These are phyloP conservation scores for Lachancea meyersii DNA, from an alignment of 805 yeast genomes.

Conservation along the genomic window DNA sequence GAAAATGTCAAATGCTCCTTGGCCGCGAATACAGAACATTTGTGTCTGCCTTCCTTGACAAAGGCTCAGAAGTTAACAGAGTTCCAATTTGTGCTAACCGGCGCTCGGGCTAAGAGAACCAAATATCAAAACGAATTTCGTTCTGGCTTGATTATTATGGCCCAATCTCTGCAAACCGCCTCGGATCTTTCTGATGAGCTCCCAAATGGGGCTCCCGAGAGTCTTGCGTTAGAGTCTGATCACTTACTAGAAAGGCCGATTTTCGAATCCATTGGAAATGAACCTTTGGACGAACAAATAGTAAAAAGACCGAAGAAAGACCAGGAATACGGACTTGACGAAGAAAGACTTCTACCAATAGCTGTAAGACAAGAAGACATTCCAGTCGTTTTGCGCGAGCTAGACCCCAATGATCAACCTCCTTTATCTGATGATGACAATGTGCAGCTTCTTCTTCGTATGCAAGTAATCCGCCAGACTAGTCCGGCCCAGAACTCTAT, in stretches of 20 bases:
- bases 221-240: slow-evolving; percentile 65
- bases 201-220: slow-evolving; percentile 40
- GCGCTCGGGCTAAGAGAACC: slow-evolving; percentile 83
- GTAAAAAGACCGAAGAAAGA: slow-evolving; percentile 36
- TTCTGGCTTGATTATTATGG: slow-evolving; percentile 70
- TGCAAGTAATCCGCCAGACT: slow-evolving; percentile 56
- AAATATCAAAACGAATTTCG: slow-evolving; percentile 69
- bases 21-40: slow-evolving; percentile 58
- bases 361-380: slow-evolving; percentile 57
- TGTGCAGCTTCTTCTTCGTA: slow-evolving; percentile 65
- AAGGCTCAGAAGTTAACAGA: slow-evolving; percentile 55
- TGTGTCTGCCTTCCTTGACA: slow-evolving; percentile 48
- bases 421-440: slow-evolving; percentile 60
- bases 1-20: slow-evolving; percentile 64
- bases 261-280: slow-evolving; percentile 54
- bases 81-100: slow-evolving; percentile 65
- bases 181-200: slow-evolving; percentile 9
- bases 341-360: slow-evolving; percentile 51
- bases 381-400: slow-evolving; percentile 43
- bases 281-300: slow-evolving; percentile 39
- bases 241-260: slow-evolving; percentile 67
- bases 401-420: slow-evolving; percentile 85
- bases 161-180: slow-evolving; percentile 38
- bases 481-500: slow-evolving; percentile 67
- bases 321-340: slow-evolving; percentile 35